Evolutionary conservation across 1,139 yeast genomes (phyloP).

Genomic region (Eremothecium gossypii): DNA sequence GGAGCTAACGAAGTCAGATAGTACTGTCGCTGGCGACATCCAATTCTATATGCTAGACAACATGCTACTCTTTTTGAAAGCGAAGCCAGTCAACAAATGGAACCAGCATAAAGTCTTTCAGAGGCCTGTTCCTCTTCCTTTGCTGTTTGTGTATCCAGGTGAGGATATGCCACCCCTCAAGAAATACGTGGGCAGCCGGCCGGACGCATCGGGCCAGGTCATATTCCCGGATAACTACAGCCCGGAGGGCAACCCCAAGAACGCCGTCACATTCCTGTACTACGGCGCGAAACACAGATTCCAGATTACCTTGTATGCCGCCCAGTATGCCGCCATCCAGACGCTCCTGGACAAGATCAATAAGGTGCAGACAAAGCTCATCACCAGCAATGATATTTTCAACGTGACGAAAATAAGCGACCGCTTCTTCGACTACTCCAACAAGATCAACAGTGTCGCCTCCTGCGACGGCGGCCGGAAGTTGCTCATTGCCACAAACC

Average conservation of each 20-base stretch:
- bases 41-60: conserved; percentile 82
- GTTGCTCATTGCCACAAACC: conserved; percentile 81
- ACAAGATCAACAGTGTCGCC: conserved; percentile 82
- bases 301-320: conserved; percentile 57
- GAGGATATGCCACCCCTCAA: conserved; percentile 66
- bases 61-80: conserved; percentile 75
- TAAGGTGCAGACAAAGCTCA: conserved; percentile 65
- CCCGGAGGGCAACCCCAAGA: conserved; percentile 18
- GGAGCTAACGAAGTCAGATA: conserved; percentile 26
- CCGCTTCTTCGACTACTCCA: conserved; percentile 58
- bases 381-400: conserved; percentile 69
- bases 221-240: conserved; percentile 18
- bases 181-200: conserved; percentile 32
- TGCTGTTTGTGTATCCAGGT: conserved; percentile 65
- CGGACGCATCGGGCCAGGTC: conserved; percentile 37
- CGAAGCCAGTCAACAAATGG: conserved; percentile 78
- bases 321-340: conserved; percentile 62
- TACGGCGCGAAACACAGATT: conserved; percentile 52
- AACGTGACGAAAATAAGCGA: conserved; percentile 68
- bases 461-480: conserved; percentile 95
- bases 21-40: conserved; percentile 43
- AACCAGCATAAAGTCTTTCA: conserved; percentile 89
- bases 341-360: conserved; percentile 74
- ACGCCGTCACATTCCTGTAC: conserved; percentile 41
- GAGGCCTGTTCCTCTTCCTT: conserved; percentile 83